phyloP scores from a whole-genome alignment of 805 yeast species.

The Ascoidea asiatica region DNA sequence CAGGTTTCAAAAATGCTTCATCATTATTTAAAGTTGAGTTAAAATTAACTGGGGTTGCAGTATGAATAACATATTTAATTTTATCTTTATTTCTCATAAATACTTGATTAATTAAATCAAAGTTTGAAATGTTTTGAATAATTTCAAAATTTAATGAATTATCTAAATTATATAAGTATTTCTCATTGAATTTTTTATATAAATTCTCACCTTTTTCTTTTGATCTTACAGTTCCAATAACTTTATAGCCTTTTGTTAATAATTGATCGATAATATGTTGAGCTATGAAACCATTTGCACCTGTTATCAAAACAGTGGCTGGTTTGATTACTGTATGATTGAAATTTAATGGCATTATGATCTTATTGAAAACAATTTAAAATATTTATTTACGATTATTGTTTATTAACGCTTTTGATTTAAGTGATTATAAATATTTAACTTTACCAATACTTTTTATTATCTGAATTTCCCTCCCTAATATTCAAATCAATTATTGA shows the following conservation, averaged over 20 bases:
- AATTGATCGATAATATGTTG: slow-evolving; percentile 30
- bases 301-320: slow-evolving; percentile 39
- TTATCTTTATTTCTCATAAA: slow-evolving; percentile 26
- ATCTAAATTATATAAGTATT: slow-evolving; percentile 18
- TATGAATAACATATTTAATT: slow-evolving; percentile 32
- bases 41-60: slow-evolving; percentile 33
- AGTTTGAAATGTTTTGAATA: slow-evolving; percentile 20
- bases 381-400: too few species aligned
- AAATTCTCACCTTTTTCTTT: slow-evolving; percentile 28
- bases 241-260: slow-evolving; percentile 26
- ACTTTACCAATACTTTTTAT: too few species aligned
- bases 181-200: slow-evolving; percentile 14
- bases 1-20: slow-evolving; percentile 40
- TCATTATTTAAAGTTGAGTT: slow-evolving; percentile 27
- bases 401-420: too few species aligned
- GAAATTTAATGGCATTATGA: too few species aligned
- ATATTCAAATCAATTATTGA: too few species aligned
- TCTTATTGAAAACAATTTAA: too few species aligned
- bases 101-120: slow-evolving; percentile 31
- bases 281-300: slow-evolving; percentile 43
- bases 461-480: too few species aligned
- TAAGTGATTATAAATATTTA: too few species aligned
- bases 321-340: too few species aligned
- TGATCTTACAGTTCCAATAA: slow-evolving; percentile 39
- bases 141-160: slow-evolving; percentile 19